These are phyloP conservation scores for Trichoderma sp. DNA, from an alignment of 2,329 filamentous ascomycete genomes.

Conservation along the genomic window DNA sequence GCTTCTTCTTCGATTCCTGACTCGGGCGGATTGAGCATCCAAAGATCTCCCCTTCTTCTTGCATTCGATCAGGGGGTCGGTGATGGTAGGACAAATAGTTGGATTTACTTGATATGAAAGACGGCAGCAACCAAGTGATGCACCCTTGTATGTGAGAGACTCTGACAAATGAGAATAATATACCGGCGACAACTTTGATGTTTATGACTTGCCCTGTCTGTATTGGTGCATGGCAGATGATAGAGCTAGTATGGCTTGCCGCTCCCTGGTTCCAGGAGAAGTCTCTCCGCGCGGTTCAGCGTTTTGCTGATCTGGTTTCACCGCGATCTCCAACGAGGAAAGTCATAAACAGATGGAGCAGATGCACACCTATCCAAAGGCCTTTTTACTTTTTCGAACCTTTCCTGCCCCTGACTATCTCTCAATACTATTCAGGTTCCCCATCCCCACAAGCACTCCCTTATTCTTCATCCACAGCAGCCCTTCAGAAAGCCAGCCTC, in stretches of 20 bases:
- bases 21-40: not conserved
- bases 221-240: no score
- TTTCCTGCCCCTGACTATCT: not conserved
- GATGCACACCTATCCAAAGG: not conserved
- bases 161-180: no score
- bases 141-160: no score
- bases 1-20: conserved; percentile 5
- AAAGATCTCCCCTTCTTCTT: not conserved
- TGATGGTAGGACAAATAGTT: no score
- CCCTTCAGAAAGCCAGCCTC: conserved; percentile 47
- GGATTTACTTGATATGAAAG: no score
- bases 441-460: not conserved
- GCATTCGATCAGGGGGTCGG: not conserved
- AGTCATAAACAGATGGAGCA: conserved; percentile 4
- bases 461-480: not conserved
- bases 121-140: no score
- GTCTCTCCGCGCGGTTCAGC: conserved; percentile 3
- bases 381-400: not conserved
- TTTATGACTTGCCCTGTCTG: no score
- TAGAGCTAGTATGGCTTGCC: not conserved
- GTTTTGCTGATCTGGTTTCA: conserved; percentile 17
- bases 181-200: no score
- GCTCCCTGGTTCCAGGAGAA: conserved; percentile 5
- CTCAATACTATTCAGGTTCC: not conserved
- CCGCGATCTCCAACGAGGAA: conserved; percentile 13